Conservation (phyloP, 768 basidiomycete species). For the Serpula lacrymans region DNA sequence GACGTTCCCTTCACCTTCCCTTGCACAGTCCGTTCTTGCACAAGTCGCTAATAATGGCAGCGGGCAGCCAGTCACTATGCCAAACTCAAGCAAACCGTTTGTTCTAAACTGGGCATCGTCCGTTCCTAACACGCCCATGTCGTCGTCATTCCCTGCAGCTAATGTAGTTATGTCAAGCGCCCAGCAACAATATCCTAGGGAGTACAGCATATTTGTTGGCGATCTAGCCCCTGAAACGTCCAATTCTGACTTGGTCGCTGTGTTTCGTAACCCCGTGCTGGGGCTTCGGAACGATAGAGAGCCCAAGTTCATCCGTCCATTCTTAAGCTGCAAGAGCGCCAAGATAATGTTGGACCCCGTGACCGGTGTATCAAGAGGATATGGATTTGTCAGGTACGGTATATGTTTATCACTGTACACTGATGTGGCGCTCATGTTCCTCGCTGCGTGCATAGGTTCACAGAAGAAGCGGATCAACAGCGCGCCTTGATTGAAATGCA, state of each 20-base stretch:
- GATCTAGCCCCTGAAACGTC: conserved; percentile 91
- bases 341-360: conserved; percentile 94
- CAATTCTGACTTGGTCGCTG: conserved; percentile 92
- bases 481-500: conserved; percentile 91
- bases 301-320: conserved; percentile 85
- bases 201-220: conserved; percentile 93
- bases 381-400: conserved; percentile 89
- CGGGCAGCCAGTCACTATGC: conserved; percentile 62
- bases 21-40: conserved; percentile 66
- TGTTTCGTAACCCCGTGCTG: conserved; percentile 86
- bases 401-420: conserved; percentile 9
- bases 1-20: conserved; percentile 71
- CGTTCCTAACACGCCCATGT: conserved; percentile 32
- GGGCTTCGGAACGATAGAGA: conserved; percentile 83
- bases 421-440: conserved; percentile 3
- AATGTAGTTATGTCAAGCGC: conserved; percentile 22
- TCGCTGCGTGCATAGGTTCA: conserved; percentile 54
- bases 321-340: conserved; percentile 90
- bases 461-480: conserved; percentile 84
- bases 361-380: conserved; percentile 85
- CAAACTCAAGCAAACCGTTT: conserved; percentile 81
- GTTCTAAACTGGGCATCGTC: conserved; percentile 73
- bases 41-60: conserved; percentile 53
- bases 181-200: conserved; percentile 67
- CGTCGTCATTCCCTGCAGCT: conserved; percentile 28